Percentiles rank a stretch among this genome's conserved stretches.
Conservation (phyloP, 495 filamentous ascomycete species). For the Daldinia caldariorum region DNA sequence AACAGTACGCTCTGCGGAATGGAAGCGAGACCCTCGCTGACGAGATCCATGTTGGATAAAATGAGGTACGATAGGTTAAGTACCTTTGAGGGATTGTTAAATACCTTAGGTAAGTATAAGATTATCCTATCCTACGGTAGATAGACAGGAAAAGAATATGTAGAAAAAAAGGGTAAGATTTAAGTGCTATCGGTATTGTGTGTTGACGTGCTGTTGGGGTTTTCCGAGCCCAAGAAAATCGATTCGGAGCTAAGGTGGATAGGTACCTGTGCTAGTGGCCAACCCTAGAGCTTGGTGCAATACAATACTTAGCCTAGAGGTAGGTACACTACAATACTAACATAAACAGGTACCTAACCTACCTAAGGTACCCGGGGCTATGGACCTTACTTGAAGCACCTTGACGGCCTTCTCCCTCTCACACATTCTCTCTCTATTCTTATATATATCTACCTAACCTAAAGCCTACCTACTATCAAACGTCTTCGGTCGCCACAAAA, state of each 20-base stretch:
- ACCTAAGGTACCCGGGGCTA: too few relatives aligned
- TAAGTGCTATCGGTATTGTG: not conserved
- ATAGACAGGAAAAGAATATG: not conserved
- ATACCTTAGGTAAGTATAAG: too few relatives aligned
- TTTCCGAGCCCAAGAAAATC: not conserved
- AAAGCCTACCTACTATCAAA: not conserved
- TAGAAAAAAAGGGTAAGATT: not conserved
- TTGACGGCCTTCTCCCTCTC: conserved; percentile 1
- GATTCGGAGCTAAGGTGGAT: not conserved
- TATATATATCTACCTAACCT: not conserved
- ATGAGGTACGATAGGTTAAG: not conserved
- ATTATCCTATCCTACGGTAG: too few relatives aligned
- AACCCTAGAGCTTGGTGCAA: not conserved
- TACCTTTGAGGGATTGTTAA: not conserved
- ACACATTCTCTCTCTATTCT: not conserved
- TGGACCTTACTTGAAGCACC: not conserved
- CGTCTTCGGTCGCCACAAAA: not conserved
- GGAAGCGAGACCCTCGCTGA: conserved; percentile 48
- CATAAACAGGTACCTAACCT: too few relatives aligned
- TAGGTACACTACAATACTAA: too few relatives aligned
- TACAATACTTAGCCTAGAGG: too few relatives aligned
- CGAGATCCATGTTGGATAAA: conserved; percentile 48
- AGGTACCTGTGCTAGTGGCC: not conserved
- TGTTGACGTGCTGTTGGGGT: not conserved
- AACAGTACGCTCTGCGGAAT: conserved; percentile 52